Base-by-base conservation (phyloP, 495 filamentous ascomycete genomes). In the Penicillium crystallinum region DNA sequence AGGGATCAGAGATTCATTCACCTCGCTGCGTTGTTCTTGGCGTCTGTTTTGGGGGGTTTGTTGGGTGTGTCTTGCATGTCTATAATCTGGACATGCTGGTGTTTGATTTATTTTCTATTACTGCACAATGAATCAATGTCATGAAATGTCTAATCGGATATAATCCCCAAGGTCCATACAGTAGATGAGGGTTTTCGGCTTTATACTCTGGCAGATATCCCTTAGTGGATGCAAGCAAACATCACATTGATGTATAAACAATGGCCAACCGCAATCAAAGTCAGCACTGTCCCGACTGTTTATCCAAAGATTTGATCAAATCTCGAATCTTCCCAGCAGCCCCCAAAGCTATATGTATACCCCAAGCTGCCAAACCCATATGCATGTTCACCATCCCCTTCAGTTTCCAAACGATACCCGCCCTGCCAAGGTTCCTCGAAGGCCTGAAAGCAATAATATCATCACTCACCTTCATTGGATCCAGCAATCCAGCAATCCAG, bases 361-460 rank as follows among this genome's bases (percentile, higher is more conserved):
- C 58, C 58, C 19, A 61, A 21, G n/a, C 42, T 21, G 1, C 39
- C 58, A 25, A 57, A 61, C 15, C 54, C 54, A 41, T 61, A 61
- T 10, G 54, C 51, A 37, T 61, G 58, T 14, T 57, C 58, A n/a
- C 25, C 21, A 22, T 54, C 23, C 0, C 54, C 54, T 14, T 61
- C 58, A 25, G 21, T 10, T 30, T 61, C 47, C 3, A 57, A 18
- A 2, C 51, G 50, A 48, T 41, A 57, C 2, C 58, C 54, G 2
- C 47, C 55, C 10, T n/a, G n/a, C n/a, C n/a, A n/a, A n/a, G n/a
- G n/a, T 57, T 57, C 29, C 55, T 44, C 2, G 30, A 42, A 17
- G 58, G 58, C 18, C 58, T 41, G 33, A 55, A 61, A 15, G 29
- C 58, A 15, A 57, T 55, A 34, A 61, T 55, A 22, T 53, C 46